Conservation (phyloP, 139 green algal genomes). For the Picochlorum sp. region DNA sequence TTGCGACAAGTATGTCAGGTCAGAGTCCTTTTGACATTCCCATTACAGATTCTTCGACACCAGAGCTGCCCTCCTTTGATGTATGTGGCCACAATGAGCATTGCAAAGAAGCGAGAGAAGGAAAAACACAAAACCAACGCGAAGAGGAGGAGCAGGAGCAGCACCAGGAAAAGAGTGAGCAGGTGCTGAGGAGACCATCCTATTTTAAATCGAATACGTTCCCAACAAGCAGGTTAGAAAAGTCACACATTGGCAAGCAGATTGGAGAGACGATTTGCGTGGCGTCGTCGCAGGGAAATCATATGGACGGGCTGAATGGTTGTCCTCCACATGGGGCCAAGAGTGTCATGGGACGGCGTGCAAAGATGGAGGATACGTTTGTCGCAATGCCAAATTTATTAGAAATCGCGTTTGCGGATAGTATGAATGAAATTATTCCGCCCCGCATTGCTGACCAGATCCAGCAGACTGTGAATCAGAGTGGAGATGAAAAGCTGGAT, state of each 20-base stretch:
- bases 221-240: constrained; percentile 1
- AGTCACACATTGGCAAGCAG: background rate
- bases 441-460: constrained; percentile 39
- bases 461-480: constrained; percentile 14
- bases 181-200: background rate
- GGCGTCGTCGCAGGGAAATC: background rate
- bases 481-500: background rate
- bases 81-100: too few relatives aligned
- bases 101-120: too few relatives aligned
- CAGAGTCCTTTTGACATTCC: too few relatives aligned
- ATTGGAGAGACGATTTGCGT: background rate
- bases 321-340: constrained; percentile 61
- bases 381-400: constrained; percentile 53
- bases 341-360: constrained; percentile 50
- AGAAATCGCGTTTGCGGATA: constrained; percentile 28
- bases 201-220: constrained; percentile 4
- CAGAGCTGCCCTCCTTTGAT: too few relatives aligned
- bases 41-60: too few relatives aligned
- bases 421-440: constrained; percentile 34
- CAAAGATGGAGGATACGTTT: constrained; percentile 67
- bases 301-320: background rate
- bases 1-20: too few relatives aligned
- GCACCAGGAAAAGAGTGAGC: too few relatives aligned
- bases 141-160: too few relatives aligned
- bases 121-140: too few relatives aligned